Evolutionary conservation across 179 eudicot species (phyloP), one percentile per base, ranked within the genome.

Genomic region (Nepenthes alata): DNA sequence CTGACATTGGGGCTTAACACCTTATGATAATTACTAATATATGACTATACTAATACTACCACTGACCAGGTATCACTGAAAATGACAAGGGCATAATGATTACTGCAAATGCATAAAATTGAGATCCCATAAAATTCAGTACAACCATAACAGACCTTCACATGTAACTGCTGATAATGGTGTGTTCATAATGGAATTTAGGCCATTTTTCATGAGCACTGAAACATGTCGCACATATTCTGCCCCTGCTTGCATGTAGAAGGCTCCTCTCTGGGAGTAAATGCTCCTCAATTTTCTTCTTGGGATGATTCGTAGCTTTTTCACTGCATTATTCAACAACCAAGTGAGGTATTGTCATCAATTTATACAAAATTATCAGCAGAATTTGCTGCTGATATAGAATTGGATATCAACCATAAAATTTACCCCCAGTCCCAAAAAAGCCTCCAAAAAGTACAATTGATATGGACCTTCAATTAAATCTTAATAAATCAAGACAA

Each of bases 211-310:
- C 74, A 89, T 84, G 38, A 82, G 58, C 49, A 88, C 80, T 48
- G 96, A 89, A 63, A 86, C 88, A 51, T 86, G 85, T 50, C 82
- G 72, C 59, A 79, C 85, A 72, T 86, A 89, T 45, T 86, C 85
- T 37, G 86, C 83, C 68, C 96, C 89, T n/a, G 75, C 78, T 78
- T 83, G 86, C 81, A 89, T 63, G 62, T 84, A 84, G 9, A 89
- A 73, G 50, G 78, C 74, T 58, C 86, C 73, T 74, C 80, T 69
- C 70, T 73, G 78, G 4, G 89, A 83, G 66, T 72, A 67, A 37
- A 83, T 75, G 72, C 81, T 78, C 87, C 75, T 86, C 47, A 86
- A 76, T 68, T 79, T 87, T 59, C 87, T 72, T 69, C 82, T 78
- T 47, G 79, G 84, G 68, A 86, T 74, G 54, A 89, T 75, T 11